These are phyloP conservation scores for Neurospora sp. DNA, from an alignment of 495 filamentous ascomycete species.

Conservation along the genomic window DNA sequence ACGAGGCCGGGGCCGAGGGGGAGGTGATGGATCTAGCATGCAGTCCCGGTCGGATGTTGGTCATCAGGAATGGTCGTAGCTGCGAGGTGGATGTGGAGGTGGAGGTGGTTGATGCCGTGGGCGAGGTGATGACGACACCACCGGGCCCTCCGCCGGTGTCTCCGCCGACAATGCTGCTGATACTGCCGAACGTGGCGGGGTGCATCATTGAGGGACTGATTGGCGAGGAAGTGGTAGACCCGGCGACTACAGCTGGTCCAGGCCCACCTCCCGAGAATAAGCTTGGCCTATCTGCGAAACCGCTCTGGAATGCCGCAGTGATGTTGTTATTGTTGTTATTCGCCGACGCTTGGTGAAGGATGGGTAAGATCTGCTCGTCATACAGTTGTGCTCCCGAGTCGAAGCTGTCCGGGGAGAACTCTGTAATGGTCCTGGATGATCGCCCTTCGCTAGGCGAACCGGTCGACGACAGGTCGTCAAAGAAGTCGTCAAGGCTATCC, in stretches of 20 bases:
- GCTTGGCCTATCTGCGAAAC: slow-evolving; percentile 64
- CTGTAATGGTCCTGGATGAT: slow-evolving; percentile 53
- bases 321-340: slow-evolving; percentile 31
- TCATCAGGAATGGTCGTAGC: neutral
- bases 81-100: slow-evolving; percentile 5
- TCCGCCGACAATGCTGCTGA: slow-evolving; percentile 13
- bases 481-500: slow-evolving; percentile 91
- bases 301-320: slow-evolving; percentile 67
- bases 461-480: slow-evolving; percentile 50
- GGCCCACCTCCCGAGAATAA: slow-evolving; percentile 33
- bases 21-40: slow-evolving; percentile 69
- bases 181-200: neutral
- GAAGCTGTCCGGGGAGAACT: slow-evolving; percentile 48
- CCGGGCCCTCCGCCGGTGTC: slow-evolving; percentile 46
- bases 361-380: slow-evolving; percentile 87
- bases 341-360: slow-evolving; percentile 59
- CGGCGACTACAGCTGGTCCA: neutral
- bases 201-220: neutral
- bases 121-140: neutral
- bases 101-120: slow-evolving; percentile 6
- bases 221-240: neutral
- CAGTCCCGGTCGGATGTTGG: slow-evolving; percentile 37
- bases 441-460: slow-evolving; percentile 44
- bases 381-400: slow-evolving; percentile 81
- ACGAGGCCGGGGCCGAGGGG: slow-evolving; percentile 50